Conservation (phyloP, 2,329 filamentous ascomycete genomes). For the Epichloe gansuensis region DNA sequence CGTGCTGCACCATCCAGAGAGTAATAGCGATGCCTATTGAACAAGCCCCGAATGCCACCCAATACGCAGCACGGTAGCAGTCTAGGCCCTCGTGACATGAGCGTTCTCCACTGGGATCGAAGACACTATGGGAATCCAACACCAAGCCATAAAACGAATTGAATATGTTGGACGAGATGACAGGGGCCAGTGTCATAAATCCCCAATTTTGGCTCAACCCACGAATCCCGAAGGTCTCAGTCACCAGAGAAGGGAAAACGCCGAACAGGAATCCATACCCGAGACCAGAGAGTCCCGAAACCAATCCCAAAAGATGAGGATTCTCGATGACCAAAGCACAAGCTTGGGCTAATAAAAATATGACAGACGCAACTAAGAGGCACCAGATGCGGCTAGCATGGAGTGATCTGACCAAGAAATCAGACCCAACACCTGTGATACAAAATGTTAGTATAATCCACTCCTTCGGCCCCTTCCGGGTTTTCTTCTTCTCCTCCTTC, state of each 20-base stretch:
- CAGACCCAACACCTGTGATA: conserved; percentile 64
- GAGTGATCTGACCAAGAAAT: conserved; percentile 72
- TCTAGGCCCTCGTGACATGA: conserved; percentile 63
- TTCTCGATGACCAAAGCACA: conserved; percentile 63
- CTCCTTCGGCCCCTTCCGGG: neutral
- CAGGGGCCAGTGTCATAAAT: conserved; percentile 79
- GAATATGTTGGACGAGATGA: conserved; percentile 80
- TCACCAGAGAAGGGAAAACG: conserved; percentile 78
- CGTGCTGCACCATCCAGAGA: conserved; percentile 55
- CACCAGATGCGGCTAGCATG: conserved; percentile 84
- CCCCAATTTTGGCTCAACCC: conserved; percentile 95
- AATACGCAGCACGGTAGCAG: conserved; percentile 75
- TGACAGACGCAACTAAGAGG: conserved; percentile 58
- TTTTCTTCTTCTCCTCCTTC: neutral
- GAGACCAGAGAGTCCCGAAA: conserved; percentile 74
- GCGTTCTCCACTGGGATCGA: conserved; percentile 55
- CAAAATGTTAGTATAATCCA: neutral
- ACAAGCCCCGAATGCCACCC: conserved; percentile 62
- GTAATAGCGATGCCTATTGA: conserved; percentile 55
- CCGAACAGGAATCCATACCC: conserved; percentile 92
- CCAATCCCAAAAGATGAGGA: conserved; percentile 61
- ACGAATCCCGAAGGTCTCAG: conserved; percentile 80
- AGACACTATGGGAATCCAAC: conserved; percentile 66
- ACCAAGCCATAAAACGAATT: conserved; percentile 81
- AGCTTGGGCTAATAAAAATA: conserved; percentile 72